Conservation (phyloP, 805 yeast species). For the Metschnikowia drakensbergensis region DNA sequence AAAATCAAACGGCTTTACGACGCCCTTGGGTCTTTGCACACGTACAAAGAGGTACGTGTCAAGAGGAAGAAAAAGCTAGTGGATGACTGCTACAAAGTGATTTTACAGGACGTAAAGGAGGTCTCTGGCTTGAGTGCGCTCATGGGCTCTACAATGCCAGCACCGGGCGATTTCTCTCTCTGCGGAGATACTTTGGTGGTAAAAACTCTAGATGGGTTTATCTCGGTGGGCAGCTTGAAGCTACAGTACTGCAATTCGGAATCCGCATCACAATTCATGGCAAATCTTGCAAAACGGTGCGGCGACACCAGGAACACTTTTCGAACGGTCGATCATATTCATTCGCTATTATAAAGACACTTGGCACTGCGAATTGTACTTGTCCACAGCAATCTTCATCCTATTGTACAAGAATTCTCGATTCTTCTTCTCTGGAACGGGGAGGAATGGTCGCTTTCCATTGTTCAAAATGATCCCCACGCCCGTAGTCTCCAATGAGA, state of each 20-base stretch:
- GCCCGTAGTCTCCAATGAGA: conserved; percentile 77
- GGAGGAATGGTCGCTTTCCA: conserved; percentile 59
- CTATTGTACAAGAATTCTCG: conserved; percentile 64
- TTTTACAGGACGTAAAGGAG: conserved; percentile 39
- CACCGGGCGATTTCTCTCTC: conserved; percentile 24
- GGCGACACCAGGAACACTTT: conserved; percentile 28
- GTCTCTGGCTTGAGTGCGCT: neutral
- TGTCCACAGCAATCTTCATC: conserved; percentile 77
- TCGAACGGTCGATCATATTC: neutral
- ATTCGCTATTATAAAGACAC: conserved; percentile 24
- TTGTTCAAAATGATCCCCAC: conserved; percentile 56
- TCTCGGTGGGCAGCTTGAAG: conserved; percentile 40
- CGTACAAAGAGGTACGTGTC: conserved; percentile 38
- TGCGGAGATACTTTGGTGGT: conserved; percentile 28
- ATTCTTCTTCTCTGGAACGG: conserved; percentile 64
- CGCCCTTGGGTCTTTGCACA: conserved; percentile 55
- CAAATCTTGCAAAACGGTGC: conserved; percentile 44
- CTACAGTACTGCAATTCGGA: conserved; percentile 55
- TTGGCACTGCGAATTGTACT: conserved; percentile 68
- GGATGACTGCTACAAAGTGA: conserved; percentile 35
- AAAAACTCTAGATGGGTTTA: conserved; percentile 41
- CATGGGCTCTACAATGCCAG: neutral
- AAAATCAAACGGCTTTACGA: conserved; percentile 41
- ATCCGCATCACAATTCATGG: conserved; percentile 41
- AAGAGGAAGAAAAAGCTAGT: conserved; percentile 30